Conservation (phyloP, 31 red algal genomes). For the Odonthalia washingtoniensis region DNA sequence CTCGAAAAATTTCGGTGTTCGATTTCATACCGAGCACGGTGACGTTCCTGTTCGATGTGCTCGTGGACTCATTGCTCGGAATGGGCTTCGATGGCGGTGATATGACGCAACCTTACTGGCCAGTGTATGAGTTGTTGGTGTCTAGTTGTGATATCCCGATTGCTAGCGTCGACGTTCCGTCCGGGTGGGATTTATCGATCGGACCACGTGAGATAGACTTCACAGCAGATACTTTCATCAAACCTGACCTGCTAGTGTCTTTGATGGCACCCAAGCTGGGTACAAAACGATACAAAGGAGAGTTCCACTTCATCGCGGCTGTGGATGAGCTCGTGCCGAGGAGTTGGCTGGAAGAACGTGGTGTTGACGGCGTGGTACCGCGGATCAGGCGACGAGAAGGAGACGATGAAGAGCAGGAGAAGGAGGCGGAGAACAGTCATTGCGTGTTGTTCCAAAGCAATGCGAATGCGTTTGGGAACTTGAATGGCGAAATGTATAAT, state of each 20-base stretch:
- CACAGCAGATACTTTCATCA: slow-evolving; percentile 64
- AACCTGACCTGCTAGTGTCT: slow-evolving; percentile 74
- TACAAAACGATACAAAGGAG: slow-evolving; percentile 57
- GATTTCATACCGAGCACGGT: slow-evolving; percentile 74
- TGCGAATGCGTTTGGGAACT: slow-evolving; percentile 5
- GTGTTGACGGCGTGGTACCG: too few relatives aligned
- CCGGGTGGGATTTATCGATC: slow-evolving; percentile 67
- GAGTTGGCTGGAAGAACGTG: not conserved
- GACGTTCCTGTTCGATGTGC: slow-evolving; percentile 66
- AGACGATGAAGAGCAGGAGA: too few relatives aligned
- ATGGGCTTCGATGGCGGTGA: slow-evolving; percentile 73
- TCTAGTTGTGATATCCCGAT: slow-evolving; percentile 48
- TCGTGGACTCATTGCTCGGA: slow-evolving; percentile 72
- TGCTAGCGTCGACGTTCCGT: slow-evolving; percentile 60
- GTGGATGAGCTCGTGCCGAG: not conserved
- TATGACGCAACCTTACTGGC: slow-evolving; percentile 59
- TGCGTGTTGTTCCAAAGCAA: slow-evolving; percentile 57
- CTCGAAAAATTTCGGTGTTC: slow-evolving; percentile 46
- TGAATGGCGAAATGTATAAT: slow-evolving; percentile 57
- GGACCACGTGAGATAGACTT: slow-evolving; percentile 63
- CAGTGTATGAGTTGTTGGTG: slow-evolving; percentile 58
- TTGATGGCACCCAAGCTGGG: slow-evolving; percentile 62
- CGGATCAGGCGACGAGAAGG: too few relatives aligned
- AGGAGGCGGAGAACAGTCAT: too few relatives aligned
- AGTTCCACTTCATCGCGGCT: slow-evolving; percentile 64